Base-by-base conservation (phyloP, 768 basidiomycete species). In the Mycena olivaceomarginata region DNA sequence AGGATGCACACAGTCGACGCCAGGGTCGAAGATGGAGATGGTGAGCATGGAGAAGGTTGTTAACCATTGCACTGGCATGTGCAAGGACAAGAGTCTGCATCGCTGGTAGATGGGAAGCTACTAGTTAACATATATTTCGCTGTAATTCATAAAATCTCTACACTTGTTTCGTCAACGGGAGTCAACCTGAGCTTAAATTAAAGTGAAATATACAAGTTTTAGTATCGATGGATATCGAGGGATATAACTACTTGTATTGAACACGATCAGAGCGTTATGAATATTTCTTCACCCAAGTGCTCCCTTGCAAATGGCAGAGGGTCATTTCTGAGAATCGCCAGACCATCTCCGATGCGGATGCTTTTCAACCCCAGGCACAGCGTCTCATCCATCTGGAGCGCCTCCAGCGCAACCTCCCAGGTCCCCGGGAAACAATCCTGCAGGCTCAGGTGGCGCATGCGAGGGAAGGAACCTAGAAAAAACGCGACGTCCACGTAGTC, bases 1-100 rank as follows among this genome's bases (percentile, higher is more conserved):
- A 70, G 68, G 68, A 10, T 70, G 68, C 57, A 45, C 3, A 43
- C 57, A 70, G 57, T 59, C 68, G 57, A 59, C 43, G 20, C 85
- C 83, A 1, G 72, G 75, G 40, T 71, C 63, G 20, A 72, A 56
- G 68, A 41, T 62, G 41, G 70, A 46, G 59, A 63, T 37, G 60
- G 46, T 70, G 15, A 70, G 56, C 68, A 70, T 59, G 56, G 56
- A 71, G 70, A 62, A 71, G 70, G 70, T 51, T 16, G 45, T 62
- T 13, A 48, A 16, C 9, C 70, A 71, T 40, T 71, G 70, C 70
- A 71, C 18, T 10, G 16, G 18, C 10, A 63, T 71, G 59, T 71
- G 70, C 70, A 62, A 45, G 59, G 18, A 63, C 3, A 37, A 63
- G 70, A 71, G 41, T 12, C 43, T 40, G 11, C 57, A 62, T 11